Evolutionary conservation across 768 basidiomycete species (phyloP).

Genomic region (Nidularia pulvinata): DNA sequence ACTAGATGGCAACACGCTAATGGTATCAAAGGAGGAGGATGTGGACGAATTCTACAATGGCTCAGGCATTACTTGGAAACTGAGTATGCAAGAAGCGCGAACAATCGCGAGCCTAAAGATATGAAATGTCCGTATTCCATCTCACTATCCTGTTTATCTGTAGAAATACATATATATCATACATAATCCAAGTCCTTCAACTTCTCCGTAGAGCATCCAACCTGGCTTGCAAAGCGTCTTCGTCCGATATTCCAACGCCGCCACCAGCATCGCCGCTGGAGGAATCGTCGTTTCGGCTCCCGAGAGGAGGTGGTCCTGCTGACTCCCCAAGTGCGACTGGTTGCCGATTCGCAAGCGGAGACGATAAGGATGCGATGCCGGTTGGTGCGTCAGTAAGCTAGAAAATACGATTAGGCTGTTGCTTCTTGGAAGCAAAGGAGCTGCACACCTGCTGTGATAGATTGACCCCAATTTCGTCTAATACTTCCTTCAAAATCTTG

Average conservation of each 20-base stretch:
- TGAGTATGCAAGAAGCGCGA: conserved; percentile 77
- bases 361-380: conserved; percentile 59
- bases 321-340: conserved; percentile 87
- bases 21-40: conserved; percentile 76
- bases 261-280: conserved; percentile 34
- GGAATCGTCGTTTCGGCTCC: conserved; percentile 20
- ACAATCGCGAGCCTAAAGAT: conserved; percentile 62
- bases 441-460: conserved; percentile 77
- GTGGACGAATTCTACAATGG: conserved; percentile 94
- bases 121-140: conserved; percentile 9
- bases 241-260: conserved; percentile 59
- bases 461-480: conserved; percentile 96
- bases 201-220: conserved; percentile 86
- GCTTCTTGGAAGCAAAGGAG: background rate
- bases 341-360: conserved; percentile 63
- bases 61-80: conserved; percentile 89
- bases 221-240: conserved; percentile 93
- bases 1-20: background rate
- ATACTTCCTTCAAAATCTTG: conserved; percentile 91
- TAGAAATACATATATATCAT: too few species aligned
- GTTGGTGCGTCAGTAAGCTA: conserved; percentile 88
- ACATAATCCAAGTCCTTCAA: conserved; percentile 15
- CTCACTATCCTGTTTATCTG: too few species aligned
- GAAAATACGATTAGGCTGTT: background rate
- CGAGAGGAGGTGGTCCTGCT: conserved; percentile 31